phyloP scores from a whole-genome alignment of 805 yeast genomes.

The Pichia kluyveri region DNA sequence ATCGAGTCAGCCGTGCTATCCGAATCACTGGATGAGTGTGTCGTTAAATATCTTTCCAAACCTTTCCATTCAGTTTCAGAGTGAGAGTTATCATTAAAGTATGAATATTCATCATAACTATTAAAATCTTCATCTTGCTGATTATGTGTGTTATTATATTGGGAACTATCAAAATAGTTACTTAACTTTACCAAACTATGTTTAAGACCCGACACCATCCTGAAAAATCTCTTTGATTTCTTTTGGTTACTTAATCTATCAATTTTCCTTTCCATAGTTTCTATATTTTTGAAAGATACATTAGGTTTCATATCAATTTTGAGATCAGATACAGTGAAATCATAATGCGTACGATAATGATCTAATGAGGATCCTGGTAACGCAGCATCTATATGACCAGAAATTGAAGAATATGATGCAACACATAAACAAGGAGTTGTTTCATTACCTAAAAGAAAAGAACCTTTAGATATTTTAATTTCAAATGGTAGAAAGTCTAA shows the following conservation, averaged over 20 bases:
- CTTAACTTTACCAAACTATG: neutral
- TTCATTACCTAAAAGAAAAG: constrained; percentile 72
- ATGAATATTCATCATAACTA: neutral
- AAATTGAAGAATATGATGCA: constrained; percentile 44
- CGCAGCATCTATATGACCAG: constrained; percentile 50
- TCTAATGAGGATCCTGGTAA: constrained; percentile 43
- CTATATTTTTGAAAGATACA: constrained; percentile 40
- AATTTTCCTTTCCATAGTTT: constrained; percentile 4
- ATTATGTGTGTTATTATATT: too few relatives aligned
- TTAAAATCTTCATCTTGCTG: neutral
- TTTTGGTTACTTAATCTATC: neutral
- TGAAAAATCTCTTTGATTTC: constrained; percentile 1
- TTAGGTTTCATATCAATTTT: constrained; percentile 62
- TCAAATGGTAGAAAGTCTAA: constrained; percentile 52
- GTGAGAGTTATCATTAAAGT: neutral
- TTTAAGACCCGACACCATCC: constrained; percentile 3
- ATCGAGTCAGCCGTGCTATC: neutral
- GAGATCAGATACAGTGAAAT: constrained; percentile 41
- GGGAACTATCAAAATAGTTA: neutral
- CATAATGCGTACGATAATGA: constrained; percentile 37
- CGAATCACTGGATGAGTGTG: constrained; percentile 5
- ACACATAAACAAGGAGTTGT: constrained; percentile 68
- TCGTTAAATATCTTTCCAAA: constrained; percentile 53
- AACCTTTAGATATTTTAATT: constrained; percentile 51
- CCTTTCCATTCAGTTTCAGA: constrained; percentile 60